Evolutionary conservation across 139 green algal species (phyloP).

Genomic region (Nannochloris sp.): DNA sequence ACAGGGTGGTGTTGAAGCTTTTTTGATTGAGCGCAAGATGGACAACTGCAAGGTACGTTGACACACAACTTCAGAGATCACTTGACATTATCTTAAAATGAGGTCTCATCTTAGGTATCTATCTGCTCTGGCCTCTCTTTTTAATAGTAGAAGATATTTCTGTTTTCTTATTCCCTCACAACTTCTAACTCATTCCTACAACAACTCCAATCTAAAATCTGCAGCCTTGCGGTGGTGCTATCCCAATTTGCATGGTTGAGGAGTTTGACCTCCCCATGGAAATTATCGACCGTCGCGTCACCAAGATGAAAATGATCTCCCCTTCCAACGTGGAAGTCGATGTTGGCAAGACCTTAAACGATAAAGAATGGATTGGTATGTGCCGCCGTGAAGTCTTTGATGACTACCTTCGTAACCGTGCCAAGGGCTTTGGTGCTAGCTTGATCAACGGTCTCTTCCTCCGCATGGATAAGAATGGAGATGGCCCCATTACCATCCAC

Average conservation of each 20-base stretch:
- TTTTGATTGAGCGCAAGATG: conserved; percentile 95
- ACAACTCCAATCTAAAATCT: no score
- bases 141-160: no score
- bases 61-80: no score
- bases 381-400: conserved; percentile 93
- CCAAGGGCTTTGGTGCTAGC: conserved; percentile 72
- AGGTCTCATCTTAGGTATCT: no score
- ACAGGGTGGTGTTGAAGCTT: conserved; percentile 88
- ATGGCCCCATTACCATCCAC: conserved; percentile 81
- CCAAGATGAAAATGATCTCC: conserved; percentile 99
- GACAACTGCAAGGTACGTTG: conserved; percentile 92
- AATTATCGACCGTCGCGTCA: conserved; percentile 93
- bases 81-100: no score
- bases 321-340: conserved; percentile 97
- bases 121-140: no score
- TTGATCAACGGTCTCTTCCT: conserved; percentile 96
- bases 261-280: conserved; percentile 94
- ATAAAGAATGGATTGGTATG: conserved; percentile 99
- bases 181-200: no score
- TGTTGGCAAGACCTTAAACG: conserved; percentile 93
- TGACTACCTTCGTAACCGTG: conserved; percentile 91
- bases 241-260: conserved; percentile 98
- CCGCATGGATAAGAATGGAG: conserved; percentile 61
- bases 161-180: no score
- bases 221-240: conserved; percentile 91